These are phyloP conservation scores for Rhodamnia argentea DNA, from an alignment of 345 rosid species.

Conservation along the genomic window DNA sequence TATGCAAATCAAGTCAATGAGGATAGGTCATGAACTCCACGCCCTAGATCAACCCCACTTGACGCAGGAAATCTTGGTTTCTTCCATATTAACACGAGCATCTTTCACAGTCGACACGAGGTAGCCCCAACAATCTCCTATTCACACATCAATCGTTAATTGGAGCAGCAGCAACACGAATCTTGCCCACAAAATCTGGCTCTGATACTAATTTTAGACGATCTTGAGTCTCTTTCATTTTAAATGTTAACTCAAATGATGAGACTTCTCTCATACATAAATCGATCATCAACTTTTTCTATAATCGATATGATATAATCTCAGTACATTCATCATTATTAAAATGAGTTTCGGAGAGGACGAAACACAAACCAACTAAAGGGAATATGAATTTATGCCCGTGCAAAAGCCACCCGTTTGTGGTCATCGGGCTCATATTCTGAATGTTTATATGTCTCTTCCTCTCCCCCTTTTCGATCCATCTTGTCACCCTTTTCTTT, in stretches of 20 bases:
- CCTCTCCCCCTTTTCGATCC: constrained; percentile 10
- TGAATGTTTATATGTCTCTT: background rate
- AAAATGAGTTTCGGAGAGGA: background rate
- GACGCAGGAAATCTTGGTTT: background rate
- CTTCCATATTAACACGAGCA: background rate
- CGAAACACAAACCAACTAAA: background rate
- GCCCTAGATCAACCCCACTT: constrained; percentile 3
- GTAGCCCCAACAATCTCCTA: no score
- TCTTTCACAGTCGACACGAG: no score
- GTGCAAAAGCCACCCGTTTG: background rate
- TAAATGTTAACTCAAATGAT: no score
- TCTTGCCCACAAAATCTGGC: no score
- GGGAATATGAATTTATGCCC: constrained; percentile 6
- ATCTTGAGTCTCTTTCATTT: no score
- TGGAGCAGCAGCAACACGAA: no score
- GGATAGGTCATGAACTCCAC: constrained; percentile 26
- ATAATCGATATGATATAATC: no score
- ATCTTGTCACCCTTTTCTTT: constrained; percentile 11
- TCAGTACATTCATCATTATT: background rate
- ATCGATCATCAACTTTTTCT: no score
- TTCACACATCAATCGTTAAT: no score
- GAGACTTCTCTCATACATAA: no score
- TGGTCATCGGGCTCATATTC: background rate
- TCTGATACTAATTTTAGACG: no score
- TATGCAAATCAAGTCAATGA: constrained; percentile 15